Conservation (phyloP, 805 yeast species). For the Schwanniomyces occidentalis region DNA sequence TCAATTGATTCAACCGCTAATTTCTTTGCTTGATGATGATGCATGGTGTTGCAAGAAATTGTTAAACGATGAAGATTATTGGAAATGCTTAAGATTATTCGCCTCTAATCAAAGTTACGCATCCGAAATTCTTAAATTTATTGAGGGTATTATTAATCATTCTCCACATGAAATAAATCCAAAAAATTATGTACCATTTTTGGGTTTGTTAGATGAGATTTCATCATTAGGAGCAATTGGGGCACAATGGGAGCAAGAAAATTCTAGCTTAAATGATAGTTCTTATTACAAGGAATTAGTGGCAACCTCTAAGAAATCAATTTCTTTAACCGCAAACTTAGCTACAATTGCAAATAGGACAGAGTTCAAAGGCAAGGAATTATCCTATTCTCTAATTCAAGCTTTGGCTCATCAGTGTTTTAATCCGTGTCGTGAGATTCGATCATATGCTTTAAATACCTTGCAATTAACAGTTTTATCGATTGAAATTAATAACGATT, state of each 20-base stretch:
- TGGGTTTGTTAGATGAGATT: slow-evolving; percentile 75
- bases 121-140: slow-evolving; percentile 45
- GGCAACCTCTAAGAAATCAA: slow-evolving; percentile 59
- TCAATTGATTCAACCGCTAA: slow-evolving; percentile 47
- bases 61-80: slow-evolving; percentile 42
- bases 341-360: slow-evolving; percentile 33
- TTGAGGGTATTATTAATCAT: slow-evolving; percentile 39
- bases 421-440: slow-evolving; percentile 80
- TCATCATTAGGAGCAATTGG: slow-evolving; percentile 82
- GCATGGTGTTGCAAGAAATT: slow-evolving; percentile 43
- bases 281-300: slow-evolving; percentile 54
- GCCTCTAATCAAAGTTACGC: slow-evolving; percentile 49
- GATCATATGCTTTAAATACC: slow-evolving; percentile 62
- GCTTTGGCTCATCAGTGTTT: slow-evolving; percentile 87
- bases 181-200: slow-evolving; percentile 59
- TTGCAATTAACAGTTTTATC: slow-evolving; percentile 57
- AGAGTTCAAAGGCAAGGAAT: slow-evolving; percentile 34
- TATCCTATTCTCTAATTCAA: slow-evolving; percentile 65
- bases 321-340: slow-evolving; percentile 58
- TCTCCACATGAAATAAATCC: slow-evolving; percentile 40
- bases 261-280: slow-evolving; percentile 31
- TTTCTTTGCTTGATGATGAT: slow-evolving; percentile 47
- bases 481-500: slow-evolving; percentile 30
- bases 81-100: slow-evolving; percentile 53
- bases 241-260: slow-evolving; percentile 71